These are phyloP conservation scores for Coniferiporia weirii DNA, from an alignment of 1,284 basidiomycete genomes.

Conservation along the genomic window DNA sequence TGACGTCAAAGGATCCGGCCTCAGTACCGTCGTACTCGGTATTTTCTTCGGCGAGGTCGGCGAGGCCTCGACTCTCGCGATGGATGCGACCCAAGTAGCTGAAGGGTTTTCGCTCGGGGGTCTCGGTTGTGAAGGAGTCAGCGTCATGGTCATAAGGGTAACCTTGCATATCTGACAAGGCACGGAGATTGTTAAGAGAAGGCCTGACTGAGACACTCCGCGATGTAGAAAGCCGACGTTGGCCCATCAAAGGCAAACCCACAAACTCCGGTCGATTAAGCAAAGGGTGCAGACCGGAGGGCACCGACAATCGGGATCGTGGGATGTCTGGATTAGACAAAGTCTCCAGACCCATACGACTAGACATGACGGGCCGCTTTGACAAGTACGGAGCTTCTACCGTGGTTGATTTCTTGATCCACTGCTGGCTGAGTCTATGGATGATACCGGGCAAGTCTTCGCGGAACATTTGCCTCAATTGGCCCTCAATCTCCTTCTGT, in stretches of 20 bases:
- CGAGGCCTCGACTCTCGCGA: constrained; percentile 61
- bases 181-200: constrained; percentile 8
- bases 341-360: constrained; percentile 28
- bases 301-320: neutral
- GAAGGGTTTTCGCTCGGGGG: constrained; percentile 34
- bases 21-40: constrained; percentile 42
- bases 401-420: constrained; percentile 72
- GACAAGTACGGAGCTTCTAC: constrained; percentile 74
- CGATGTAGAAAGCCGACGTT: constrained; percentile 2
- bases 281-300: neutral
- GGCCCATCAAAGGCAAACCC: neutral
- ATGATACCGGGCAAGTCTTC: constrained; percentile 98
- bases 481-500: constrained; percentile 94
- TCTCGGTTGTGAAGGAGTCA: constrained; percentile 5
- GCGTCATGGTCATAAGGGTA: constrained; percentile 10
- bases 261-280: neutral
- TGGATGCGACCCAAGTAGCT: constrained; percentile 70
- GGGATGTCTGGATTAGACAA: constrained; percentile 29
- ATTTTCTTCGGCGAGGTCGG: constrained; percentile 72
- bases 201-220: constrained; percentile 11
- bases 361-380: constrained; percentile 37
- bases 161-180: neutral
- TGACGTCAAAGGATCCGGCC: constrained; percentile 52
- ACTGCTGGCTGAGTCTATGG: constrained; percentile 91
- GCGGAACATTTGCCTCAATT: constrained; percentile 96